These are phyloP conservation scores for Hyphopichia fennica DNA, from an alignment of 1,139 yeast genomes.

Conservation along the genomic window DNA sequence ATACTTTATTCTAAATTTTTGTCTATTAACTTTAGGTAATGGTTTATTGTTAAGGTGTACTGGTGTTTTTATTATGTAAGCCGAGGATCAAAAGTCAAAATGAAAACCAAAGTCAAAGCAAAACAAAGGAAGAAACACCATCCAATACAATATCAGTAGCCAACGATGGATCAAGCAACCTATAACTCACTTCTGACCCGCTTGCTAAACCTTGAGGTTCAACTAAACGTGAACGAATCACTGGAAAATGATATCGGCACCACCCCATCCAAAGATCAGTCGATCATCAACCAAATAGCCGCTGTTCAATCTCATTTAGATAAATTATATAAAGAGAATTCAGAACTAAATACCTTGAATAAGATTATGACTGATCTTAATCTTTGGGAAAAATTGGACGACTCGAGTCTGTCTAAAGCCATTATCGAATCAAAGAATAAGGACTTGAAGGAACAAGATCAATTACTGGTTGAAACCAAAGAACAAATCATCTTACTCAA, in stretches of 20 bases:
- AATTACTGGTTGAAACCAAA: slow-evolving; percentile 12
- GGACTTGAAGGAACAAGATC: slow-evolving; percentile 1
- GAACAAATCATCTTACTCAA: slow-evolving; percentile 21
- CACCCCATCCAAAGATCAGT: not conserved
- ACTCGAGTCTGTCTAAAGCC: not conserved
- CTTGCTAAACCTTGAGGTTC: slow-evolving; percentile 8
- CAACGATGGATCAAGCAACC: slow-evolving; percentile 8
- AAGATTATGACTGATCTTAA: slow-evolving; percentile 18
- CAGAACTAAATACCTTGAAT: slow-evolving; percentile 22
- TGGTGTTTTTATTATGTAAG: not conserved
- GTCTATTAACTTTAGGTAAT: too few species aligned
- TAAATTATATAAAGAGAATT: slow-evolving; percentile 16
- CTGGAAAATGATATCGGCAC: not conserved
- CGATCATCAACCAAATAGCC: slow-evolving; percentile 13
- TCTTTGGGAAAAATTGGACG: slow-evolving; percentile 12
- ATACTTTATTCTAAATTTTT: too few species aligned
- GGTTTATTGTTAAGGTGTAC: not conserved
- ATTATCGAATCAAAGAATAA: not conserved
- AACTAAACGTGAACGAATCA: slow-evolving; percentile 4
- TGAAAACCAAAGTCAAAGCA: too few species aligned
- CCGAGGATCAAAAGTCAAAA: too few species aligned
- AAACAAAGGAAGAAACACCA: too few species aligned
- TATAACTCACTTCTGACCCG: slow-evolving; percentile 5
- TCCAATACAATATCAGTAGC: not conserved
- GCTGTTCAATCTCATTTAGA: slow-evolving; percentile 15